Evolutionary conservation across 2,329 filamentous ascomycete genomes (phyloP), one percentile per base, ranked within the genome.

Genomic region (Apiospora malaysiana): DNA sequence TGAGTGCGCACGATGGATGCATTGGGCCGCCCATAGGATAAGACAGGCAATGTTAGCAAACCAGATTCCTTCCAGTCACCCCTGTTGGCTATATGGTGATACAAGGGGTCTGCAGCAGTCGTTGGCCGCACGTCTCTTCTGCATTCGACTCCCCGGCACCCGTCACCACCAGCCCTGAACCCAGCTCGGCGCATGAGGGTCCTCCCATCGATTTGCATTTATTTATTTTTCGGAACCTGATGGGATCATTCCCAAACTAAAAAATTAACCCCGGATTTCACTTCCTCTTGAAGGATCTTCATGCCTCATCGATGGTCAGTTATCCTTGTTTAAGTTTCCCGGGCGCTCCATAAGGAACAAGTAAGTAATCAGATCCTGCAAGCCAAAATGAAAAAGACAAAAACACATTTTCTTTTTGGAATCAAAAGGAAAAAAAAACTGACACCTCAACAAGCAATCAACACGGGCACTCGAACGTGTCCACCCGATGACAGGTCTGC

Each of bases 401-500:
- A 21, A 27, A 9, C 7, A 3, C n/a, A n/a, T n/a, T n/a, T n/a
- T n/a, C n/a, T n/a, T n/a, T n/a, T n/a, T n/a, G n/a, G n/a, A n/a
- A n/a, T n/a, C n/a, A n/a, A n/a, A n/a, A n/a, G n/a, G n/a, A n/a
- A n/a, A n/a, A n/a, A n/a, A n/a, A n/a, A n/a, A n/a, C n/a, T 2
- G 6, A 10, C 27, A 21, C 27, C 51, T 21, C 51, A 16, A 59
- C 32, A 59, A 32, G 27, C 21, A 59, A 59, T 63, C 18, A 21
- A 37, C 27, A 23, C 27, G 56, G 56, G 9, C 32, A 63, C 56
- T 40, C 56, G 56, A 63, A 63, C 32, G 56, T 40, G 32, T 32
- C 32, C 56, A 63, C 56, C 56, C 56, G 56, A 37, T 63, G 56
- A 63, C 27, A 63, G 40, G 56, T 14, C 56, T 63, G 56, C 56